Conservation (phyloP, 2,329 filamentous ascomycete genomes). For the Cercospora beticola region DNA sequence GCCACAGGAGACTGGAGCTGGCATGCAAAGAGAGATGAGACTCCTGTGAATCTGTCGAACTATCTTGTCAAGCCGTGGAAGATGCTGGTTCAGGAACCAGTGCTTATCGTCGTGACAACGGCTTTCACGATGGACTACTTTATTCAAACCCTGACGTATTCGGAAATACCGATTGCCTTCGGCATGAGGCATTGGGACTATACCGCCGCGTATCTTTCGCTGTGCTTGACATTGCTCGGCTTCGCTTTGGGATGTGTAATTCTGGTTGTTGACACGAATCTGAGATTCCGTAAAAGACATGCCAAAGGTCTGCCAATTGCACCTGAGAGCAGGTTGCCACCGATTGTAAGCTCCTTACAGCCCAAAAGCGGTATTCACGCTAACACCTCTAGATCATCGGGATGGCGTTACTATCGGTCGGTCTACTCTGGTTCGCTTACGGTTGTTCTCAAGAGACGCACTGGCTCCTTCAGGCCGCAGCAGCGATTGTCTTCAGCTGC, state of each 20-base stretch:
- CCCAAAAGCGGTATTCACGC: no score
- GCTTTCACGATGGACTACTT: slow-evolving; percentile 39
- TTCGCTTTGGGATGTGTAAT: slow-evolving; percentile 12
- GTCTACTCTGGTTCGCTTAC: slow-evolving; percentile 16
- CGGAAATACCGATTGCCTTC: slow-evolving; percentile 17
- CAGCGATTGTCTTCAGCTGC: slow-evolving; percentile 11
- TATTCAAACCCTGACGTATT: slow-evolving; percentile 37
- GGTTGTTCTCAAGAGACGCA: not conserved
- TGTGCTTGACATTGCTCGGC: slow-evolving; percentile 12
- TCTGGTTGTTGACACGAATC: slow-evolving; percentile 13
- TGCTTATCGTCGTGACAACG: slow-evolving; percentile 21
- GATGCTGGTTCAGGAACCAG: slow-evolving; percentile 20
- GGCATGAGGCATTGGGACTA: slow-evolving; percentile 5
- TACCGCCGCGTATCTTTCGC: slow-evolving; percentile 1
- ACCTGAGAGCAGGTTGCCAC: slow-evolving; percentile 20
- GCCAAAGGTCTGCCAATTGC: slow-evolving; percentile 1
- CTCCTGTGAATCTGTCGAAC: slow-evolving; percentile 4
- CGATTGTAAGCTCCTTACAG: slow-evolving; percentile 11
- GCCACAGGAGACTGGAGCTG: slow-evolving; percentile 28
- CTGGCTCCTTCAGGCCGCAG: slow-evolving; percentile 4
- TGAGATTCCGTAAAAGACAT: slow-evolving; percentile 14
- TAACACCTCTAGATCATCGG: slow-evolving; percentile 12
- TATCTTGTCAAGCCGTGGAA: slow-evolving; percentile 20
- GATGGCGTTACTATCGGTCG: slow-evolving; percentile 13
- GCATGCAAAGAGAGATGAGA: slow-evolving; percentile 13